Percentiles rank a stretch among this genome's conserved stretches.
Evolutionary conservation across 1,284 basidiomycete species (phyloP).

Genomic region (Termitomyces sp.): DNA sequence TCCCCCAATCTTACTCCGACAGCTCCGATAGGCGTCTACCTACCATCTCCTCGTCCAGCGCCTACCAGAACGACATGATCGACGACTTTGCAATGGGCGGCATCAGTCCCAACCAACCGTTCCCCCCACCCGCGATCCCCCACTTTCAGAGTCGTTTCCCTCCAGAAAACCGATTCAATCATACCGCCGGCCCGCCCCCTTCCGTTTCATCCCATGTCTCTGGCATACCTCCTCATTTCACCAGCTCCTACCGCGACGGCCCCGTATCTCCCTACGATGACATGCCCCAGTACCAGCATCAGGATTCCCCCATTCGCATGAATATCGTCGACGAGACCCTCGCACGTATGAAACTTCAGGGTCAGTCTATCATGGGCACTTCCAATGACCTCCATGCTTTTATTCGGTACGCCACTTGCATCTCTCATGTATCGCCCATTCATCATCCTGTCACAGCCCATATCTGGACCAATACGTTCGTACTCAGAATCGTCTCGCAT

Average conservation of each 20-base stretch:
- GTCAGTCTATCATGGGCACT: slow-evolving; percentile 49
- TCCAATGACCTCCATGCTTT: slow-evolving; percentile 74
- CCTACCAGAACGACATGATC: slow-evolving; percentile 52
- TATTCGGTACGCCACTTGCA: slow-evolving; percentile 54
- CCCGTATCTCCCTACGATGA: slow-evolving; percentile 50
- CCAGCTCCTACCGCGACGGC: slow-evolving; percentile 51
- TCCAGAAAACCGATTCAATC: slow-evolving; percentile 44
- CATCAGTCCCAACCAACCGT: slow-evolving; percentile 42
- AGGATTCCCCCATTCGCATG: slow-evolving; percentile 55
- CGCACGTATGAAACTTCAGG: slow-evolving; percentile 59
- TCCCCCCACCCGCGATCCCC: slow-evolving; percentile 43
- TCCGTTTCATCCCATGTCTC: slow-evolving; percentile 42
- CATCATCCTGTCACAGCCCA: slow-evolving; percentile 47
- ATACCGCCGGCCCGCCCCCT: slow-evolving; percentile 33
- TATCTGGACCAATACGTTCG: slow-evolving; percentile 82
- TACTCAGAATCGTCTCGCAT: slow-evolving; percentile 80
- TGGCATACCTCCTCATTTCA: slow-evolving; percentile 63
- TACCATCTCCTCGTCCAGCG: slow-evolving; percentile 28
- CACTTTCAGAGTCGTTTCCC: slow-evolving; percentile 55
- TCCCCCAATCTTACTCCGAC: slow-evolving; percentile 46
- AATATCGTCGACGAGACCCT: slow-evolving; percentile 58
- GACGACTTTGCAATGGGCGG: slow-evolving; percentile 56
- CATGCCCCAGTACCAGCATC: slow-evolving; percentile 51
- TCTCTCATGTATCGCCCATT: slow-evolving; percentile 16
- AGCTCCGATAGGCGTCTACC: slow-evolving; percentile 57